Conservation (phyloP, 495 filamentous ascomycete genomes). For the Aspergillus ostianus region DNA sequence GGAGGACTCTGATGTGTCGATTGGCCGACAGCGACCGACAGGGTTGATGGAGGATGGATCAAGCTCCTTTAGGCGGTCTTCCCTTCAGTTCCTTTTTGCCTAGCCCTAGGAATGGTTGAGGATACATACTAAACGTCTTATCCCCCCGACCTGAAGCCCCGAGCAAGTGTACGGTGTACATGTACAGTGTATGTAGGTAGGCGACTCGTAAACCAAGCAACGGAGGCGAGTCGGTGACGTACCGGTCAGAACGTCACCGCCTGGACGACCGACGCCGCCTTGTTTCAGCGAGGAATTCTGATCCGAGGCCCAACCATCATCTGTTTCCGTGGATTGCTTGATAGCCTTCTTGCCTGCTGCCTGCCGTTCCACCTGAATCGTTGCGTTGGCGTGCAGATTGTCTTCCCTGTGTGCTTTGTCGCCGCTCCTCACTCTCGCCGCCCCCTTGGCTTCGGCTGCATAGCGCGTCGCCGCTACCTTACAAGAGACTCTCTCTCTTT, state of each 20-base stretch:
- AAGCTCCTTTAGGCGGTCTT: too few relatives aligned
- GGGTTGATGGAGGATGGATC: too few relatives aligned
- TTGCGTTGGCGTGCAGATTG: neutral
- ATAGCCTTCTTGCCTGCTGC: constrained; percentile 1
- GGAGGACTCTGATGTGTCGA: too few relatives aligned
- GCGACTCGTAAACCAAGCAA: too few relatives aligned
- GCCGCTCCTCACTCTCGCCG: constrained; percentile 4
- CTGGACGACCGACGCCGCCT: constrained; percentile 16
- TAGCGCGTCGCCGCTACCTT: neutral
- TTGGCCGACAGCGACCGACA: too few relatives aligned
- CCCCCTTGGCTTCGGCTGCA: neutral
- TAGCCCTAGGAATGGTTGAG: too few relatives aligned
- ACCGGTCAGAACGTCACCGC: constrained; percentile 33
- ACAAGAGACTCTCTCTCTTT: neutral
- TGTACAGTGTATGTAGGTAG: too few relatives aligned
- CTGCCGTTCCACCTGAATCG: neutral
- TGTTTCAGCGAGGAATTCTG: constrained; percentile 8
- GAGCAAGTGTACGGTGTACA: too few relatives aligned
- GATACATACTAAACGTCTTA: too few relatives aligned
- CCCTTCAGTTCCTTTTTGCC: too few relatives aligned
- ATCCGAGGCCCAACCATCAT: neutral
- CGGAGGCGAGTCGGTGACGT: constrained; percentile 4
- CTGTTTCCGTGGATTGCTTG: neutral
- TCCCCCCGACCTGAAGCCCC: too few relatives aligned
- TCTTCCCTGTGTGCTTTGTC: neutral